Evolutionary conservation across 2,329 filamentous ascomycete species (phyloP).

Genomic region (Xylaria sp.): DNA sequence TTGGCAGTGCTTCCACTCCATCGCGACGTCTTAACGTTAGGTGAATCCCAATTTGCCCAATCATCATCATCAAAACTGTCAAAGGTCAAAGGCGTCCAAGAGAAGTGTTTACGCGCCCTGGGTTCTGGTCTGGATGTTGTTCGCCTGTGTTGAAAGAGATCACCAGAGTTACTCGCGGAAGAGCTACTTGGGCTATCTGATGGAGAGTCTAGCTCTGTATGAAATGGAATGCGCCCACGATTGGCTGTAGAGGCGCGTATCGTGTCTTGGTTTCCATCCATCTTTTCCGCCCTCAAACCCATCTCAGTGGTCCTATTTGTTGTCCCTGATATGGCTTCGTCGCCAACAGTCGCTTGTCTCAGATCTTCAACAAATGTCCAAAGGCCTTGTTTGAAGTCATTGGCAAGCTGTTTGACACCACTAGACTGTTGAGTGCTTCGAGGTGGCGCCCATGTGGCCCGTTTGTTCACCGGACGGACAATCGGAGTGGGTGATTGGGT

Average conservation of each 20-base stretch:
- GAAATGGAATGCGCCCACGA: slow-evolving; percentile 57
- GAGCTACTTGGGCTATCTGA: slow-evolving; percentile 51
- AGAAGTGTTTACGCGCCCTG: slow-evolving; percentile 65
- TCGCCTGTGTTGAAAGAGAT: slow-evolving; percentile 47
- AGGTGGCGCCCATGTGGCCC: slow-evolving; percentile 70
- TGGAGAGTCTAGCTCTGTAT: slow-evolving; percentile 54
- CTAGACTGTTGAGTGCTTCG: slow-evolving; percentile 56
- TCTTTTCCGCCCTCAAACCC: slow-evolving; percentile 43
- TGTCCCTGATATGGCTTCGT: slow-evolving; percentile 80
- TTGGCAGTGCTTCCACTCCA: slow-evolving; percentile 72
- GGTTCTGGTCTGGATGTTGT: slow-evolving; percentile 51
- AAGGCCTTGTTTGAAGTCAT: slow-evolving; percentile 88
- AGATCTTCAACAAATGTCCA: slow-evolving; percentile 97
- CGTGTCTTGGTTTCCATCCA: slow-evolving; percentile 57
- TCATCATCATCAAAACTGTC: slow-evolving; percentile 70
- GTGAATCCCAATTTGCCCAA: slow-evolving; percentile 73
- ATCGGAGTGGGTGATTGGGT: slow-evolving; percentile 51
- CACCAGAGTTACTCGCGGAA: slow-evolving; percentile 47
- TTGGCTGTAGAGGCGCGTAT: slow-evolving; percentile 57
- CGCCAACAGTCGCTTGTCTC: slow-evolving; percentile 92
- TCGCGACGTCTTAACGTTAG: slow-evolving; percentile 65
- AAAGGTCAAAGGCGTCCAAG: slow-evolving; percentile 68
- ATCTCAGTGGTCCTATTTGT: slow-evolving; percentile 52
- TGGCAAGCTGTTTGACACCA: slow-evolving; percentile 80
- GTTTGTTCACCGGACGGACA: slow-evolving; percentile 60